phyloP scores from a whole-genome alignment of 2,329 filamentous ascomycete species.

The Paraconiothyrium brasiliense region DNA sequence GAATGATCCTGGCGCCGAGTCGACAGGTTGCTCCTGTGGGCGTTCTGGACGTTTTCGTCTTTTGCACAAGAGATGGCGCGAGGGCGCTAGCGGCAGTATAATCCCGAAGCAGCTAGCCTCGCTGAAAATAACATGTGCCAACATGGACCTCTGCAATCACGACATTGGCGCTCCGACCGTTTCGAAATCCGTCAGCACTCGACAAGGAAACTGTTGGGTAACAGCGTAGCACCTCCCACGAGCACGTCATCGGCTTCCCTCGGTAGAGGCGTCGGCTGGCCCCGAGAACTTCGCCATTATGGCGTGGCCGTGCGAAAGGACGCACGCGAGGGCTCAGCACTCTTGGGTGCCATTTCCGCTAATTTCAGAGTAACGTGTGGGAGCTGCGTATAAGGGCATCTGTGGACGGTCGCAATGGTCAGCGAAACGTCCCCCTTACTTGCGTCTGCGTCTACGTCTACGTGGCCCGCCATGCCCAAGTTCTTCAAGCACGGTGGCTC shows the following conservation, averaged over 20 bases:
- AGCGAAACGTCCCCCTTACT: slow-evolving; percentile 7
- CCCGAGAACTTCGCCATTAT: slow-evolving; percentile 1
- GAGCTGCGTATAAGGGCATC: not conserved
- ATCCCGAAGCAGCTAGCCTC: slow-evolving; percentile 1
- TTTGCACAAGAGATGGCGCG: not conserved
- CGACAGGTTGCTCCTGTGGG: not conserved
- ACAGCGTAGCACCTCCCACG: not conserved
- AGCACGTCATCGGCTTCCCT: slow-evolving; percentile 12
- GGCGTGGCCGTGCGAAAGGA: not conserved
- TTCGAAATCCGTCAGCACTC: not conserved
- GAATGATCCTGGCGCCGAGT: not conserved
- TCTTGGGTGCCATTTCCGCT: slow-evolving; percentile 2
- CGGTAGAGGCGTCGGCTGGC: not conserved
- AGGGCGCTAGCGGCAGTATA: slow-evolving; percentile 4
- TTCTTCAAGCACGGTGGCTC: slow-evolving; percentile 8
- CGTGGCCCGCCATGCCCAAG: slow-evolving; percentile 1
- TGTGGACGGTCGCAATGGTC: not conserved
- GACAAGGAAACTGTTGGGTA: slow-evolving; percentile 5
- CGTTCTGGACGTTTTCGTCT: not conserved
- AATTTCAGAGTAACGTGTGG: not conserved
- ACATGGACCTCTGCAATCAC: slow-evolving; percentile 1
- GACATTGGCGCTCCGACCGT: slow-evolving; percentile 8
- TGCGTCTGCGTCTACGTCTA: not conserved
- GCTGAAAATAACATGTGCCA: not conserved
- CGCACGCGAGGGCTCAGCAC: not conserved